Percentiles rank a stretch among this genome's conserved stretches.
phyloP scores from a whole-genome alignment of 1,139 yeast species.

The Scheffersomyces lignicola region DNA sequence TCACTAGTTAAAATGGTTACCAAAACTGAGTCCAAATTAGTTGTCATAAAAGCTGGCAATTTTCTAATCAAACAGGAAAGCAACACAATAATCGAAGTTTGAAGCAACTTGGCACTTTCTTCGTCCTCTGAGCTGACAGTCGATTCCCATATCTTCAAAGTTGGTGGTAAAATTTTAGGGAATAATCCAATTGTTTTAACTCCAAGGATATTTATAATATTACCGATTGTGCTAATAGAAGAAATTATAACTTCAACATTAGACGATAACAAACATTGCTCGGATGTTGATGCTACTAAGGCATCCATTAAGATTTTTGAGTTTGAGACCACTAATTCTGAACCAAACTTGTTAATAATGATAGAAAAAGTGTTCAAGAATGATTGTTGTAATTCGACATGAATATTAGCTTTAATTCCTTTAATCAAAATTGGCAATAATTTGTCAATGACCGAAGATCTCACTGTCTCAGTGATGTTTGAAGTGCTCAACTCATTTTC shows the following conservation, averaged over 20 bases:
- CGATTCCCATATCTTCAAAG: constrained; percentile 56
- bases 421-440: constrained; percentile 50
- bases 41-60: constrained; percentile 81
- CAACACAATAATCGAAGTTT: constrained; percentile 68
- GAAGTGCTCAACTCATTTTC: constrained; percentile 53
- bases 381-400: constrained; percentile 59
- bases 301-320: constrained; percentile 48
- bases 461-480: constrained; percentile 40
- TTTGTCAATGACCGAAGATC: constrained; percentile 40
- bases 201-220: constrained; percentile 71
- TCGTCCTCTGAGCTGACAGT: constrained; percentile 27
- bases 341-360: constrained; percentile 63
- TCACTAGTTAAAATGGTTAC: constrained; percentile 57
- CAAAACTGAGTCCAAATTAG: constrained; percentile 65
- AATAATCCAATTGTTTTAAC: constrained; percentile 83
- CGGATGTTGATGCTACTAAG: constrained; percentile 54
- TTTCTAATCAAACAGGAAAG: constrained; percentile 76
- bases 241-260: constrained; percentile 70
- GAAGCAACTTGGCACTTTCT: constrained; percentile 40
- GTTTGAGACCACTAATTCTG: constrained; percentile 30
- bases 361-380: constrained; percentile 69
- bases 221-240: constrained; percentile 70
- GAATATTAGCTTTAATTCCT: constrained; percentile 41
- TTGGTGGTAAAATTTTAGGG: constrained; percentile 79
- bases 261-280: constrained; percentile 51